Evolutionary conservation across 176 grass and related monocot species (phyloP), one percentile per base, ranked within the genome.

Genomic region (Zoysia japonica): DNA sequence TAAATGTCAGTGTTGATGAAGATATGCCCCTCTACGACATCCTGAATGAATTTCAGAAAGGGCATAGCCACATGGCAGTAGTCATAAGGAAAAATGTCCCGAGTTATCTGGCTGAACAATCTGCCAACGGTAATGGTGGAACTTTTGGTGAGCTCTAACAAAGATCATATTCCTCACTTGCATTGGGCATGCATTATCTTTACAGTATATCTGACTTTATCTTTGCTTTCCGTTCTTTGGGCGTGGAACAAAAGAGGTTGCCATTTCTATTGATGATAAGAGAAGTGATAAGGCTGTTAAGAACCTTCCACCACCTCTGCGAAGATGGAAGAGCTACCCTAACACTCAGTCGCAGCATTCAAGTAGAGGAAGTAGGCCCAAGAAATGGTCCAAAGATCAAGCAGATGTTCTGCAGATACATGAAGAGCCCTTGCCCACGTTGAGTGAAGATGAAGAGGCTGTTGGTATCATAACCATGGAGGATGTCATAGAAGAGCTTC

Each of bases 31-130:
- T 98, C 35, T 98, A 98, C 71, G 92, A 98, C 87, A 98, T 98
- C 84, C 82, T 98, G 36, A 98, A 98, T 57, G 96, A 98, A 73
- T 98, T 95, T 75, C 96, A 98, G 82, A 95, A 98, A 87, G 96
- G 96, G 35, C 96, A 98, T 53, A 98, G 96, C 82, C 96, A 98
- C 81, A 95, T 95, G 92, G 88, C 96, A n/a, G 92, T 95, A 3
- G 96, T 99, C 49, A 78, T 91, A 74, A 95, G 77, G 71, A 92
- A 90, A 80, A 71, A 68, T 43, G 67, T 11, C 15, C 47, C 36
- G 6, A 67, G 9, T 74, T 73, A 63, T 53, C 28, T 47, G 7
- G 62, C 68, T 59, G 76, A 86, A 47, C 77, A 76, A 15, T 50
- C 69, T 38, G 71, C 44, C 60, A 87, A 65, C 60, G 80, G 60